phyloP scores from a whole-genome alignment of 108 stramenopile genomes.

The Ochromonas danica region DNA sequence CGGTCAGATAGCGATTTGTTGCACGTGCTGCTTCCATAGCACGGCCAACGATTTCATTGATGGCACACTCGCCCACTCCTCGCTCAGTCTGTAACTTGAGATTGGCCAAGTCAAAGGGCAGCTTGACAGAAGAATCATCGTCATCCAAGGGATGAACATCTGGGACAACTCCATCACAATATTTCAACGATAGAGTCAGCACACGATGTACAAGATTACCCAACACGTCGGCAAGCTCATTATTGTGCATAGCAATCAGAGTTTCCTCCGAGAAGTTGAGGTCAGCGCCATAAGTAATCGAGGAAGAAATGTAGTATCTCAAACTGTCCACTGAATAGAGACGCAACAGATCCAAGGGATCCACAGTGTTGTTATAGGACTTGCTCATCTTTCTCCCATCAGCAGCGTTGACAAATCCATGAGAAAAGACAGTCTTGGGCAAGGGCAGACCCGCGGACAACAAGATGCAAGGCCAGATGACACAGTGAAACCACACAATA shows the following conservation, averaged over 20 bases:
- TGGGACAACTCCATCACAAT: slow-evolving; percentile 63
- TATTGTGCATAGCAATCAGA: slow-evolving; percentile 77
- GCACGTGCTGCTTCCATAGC: slow-evolving; percentile 70
- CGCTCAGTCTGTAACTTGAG: background rate
- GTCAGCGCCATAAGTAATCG: slow-evolving; percentile 82
- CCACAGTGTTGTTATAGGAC: slow-evolving; percentile 84
- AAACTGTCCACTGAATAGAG: slow-evolving; percentile 84
- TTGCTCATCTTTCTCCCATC: slow-evolving; percentile 95
- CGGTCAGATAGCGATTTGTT: slow-evolving; percentile 84
- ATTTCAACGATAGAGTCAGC: slow-evolving; percentile 78
- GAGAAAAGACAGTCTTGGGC: slow-evolving; percentile 86
- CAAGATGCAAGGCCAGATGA: slow-evolving; percentile 97
- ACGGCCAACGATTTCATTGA: background rate
- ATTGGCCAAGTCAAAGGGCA: slow-evolving; percentile 8
- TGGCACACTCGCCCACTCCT: background rate
- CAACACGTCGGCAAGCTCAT: slow-evolving; percentile 80
- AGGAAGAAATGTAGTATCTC: slow-evolving; percentile 81
- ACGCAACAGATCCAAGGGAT: slow-evolving; percentile 80
- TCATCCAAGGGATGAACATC: too few relatives aligned
- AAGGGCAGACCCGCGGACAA: slow-evolving; percentile 87
- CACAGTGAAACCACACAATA: slow-evolving; percentile 92
- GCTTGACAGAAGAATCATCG: background rate
- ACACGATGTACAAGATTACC: slow-evolving; percentile 89
- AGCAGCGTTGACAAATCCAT: slow-evolving; percentile 64
- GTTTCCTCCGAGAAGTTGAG: slow-evolving; percentile 83